Conservation (phyloP, 208 protist species). For the Willaertia magna region DNA sequence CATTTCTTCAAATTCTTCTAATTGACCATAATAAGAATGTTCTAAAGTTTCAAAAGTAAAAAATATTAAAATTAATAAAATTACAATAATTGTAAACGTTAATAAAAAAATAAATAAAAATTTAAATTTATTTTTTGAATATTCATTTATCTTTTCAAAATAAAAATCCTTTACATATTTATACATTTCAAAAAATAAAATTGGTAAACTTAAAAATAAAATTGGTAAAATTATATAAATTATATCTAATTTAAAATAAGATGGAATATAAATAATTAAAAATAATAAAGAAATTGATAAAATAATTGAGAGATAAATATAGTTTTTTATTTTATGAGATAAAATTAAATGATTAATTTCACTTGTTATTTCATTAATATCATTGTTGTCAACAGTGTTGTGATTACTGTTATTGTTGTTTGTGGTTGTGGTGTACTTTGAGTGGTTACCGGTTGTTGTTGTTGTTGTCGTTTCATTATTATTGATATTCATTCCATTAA, state of each 20-base stretch:
- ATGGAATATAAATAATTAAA: background rate
- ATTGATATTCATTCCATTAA: too few species aligned
- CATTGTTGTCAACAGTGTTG: too few species aligned
- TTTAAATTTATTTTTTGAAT: background rate
- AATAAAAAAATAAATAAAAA: background rate
- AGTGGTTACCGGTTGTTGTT: too few species aligned
- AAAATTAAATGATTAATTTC: too few species aligned
- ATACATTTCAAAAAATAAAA: background rate
- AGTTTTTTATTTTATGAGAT: too few species aligned
- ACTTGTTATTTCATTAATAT: too few species aligned
- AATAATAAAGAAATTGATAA: background rate
- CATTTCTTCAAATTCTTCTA: background rate
- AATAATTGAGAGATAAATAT: too few species aligned
- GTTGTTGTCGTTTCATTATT: too few species aligned
- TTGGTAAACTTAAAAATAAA: background rate
- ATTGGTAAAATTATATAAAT: background rate
- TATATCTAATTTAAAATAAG: background rate
- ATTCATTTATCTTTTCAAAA: background rate
- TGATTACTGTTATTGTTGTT: too few species aligned
- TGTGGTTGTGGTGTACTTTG: too few species aligned
- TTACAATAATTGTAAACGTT: background rate
- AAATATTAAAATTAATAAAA: background rate
- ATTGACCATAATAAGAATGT: background rate
- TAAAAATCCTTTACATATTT: background rate
- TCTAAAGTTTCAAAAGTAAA: background rate